Evolutionary conservation across 495 filamentous ascomycete genomes (phyloP).

Genomic region (Penicillium macrosclerotiorum): DNA sequence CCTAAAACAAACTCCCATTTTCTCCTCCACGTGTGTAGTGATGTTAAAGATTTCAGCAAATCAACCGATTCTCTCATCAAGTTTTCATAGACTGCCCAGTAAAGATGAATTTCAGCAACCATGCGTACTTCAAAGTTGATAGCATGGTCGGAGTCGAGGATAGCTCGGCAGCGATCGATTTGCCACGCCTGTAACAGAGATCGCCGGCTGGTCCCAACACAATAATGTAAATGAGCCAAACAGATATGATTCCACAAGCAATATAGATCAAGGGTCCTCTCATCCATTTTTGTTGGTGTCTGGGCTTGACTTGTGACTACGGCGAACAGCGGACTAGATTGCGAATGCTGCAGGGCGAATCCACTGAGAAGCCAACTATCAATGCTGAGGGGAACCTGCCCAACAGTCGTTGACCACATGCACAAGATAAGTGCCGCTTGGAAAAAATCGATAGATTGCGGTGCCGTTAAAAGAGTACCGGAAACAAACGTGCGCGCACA

Average conservation of each 20-base stretch:
- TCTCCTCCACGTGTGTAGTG: constrained; percentile 37
- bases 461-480: constrained; percentile 29
- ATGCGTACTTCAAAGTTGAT: constrained; percentile 48
- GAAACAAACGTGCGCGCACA: constrained; percentile 36
- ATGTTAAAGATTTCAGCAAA: constrained; percentile 29
- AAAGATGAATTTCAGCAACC: constrained; percentile 45
- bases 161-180: constrained; percentile 33
- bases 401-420: constrained; percentile 50
- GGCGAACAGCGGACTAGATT: constrained; percentile 37
- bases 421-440: constrained; percentile 42
- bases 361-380: constrained; percentile 49
- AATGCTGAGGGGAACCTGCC: constrained; percentile 44
- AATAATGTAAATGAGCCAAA: constrained; percentile 47
- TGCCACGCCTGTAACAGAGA: constrained; percentile 38
- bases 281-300: constrained; percentile 6
- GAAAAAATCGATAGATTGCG: constrained; percentile 45
- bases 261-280: constrained; percentile 23
- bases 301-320: constrained; percentile 16
- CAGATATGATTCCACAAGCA: constrained; percentile 50
- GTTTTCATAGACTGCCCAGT: constrained; percentile 43
- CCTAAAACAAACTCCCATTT: constrained; percentile 43
- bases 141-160: constrained; percentile 37
- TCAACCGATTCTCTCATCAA: constrained; percentile 25
- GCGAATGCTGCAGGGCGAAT: constrained; percentile 43
- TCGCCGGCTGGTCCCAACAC: constrained; percentile 41